Evolutionary conservation across 2,329 filamentous ascomycete species (phyloP), one percentile per base, ranked within the genome.

Genomic region (Colletotrichum sp.): DNA sequence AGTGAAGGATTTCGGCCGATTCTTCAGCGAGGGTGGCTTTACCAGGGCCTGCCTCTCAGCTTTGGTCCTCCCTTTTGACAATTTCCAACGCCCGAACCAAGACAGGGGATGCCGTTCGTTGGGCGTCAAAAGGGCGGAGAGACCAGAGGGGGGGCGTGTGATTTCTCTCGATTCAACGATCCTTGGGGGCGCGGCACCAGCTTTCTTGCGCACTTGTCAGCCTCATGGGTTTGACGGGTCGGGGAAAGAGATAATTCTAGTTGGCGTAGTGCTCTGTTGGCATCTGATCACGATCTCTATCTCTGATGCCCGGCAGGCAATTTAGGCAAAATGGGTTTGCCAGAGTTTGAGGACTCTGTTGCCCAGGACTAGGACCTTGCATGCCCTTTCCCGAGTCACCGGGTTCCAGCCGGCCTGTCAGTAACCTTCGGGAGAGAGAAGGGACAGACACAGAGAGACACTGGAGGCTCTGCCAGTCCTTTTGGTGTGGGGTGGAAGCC

Each of bases 1-100:
- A 52, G 24, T 32, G 55, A 32, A 63, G 57, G 32, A 49, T 52
- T 75, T 72, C 73, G 73, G 73, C 69, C 63, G 73, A 64, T 68
- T 75, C 65, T 72, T 28, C 39, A 67, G 32, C 55, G 63, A 67
- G 39, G 15, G 26, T 64, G 34, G 57, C 52, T 64, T 60, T 18
- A 44, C 34, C 32, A 16, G 21, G 26, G 16, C 28, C 59, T 15
- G 28, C 30, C 59, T 36, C 39, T n/a, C 39, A 49, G 18, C 39
- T 30, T 30, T 32, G 4, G 6, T 34, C 24, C 32, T 68, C 12
- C 59, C 39, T n/a, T 13, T 26, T 24, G 55, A 34, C n/a, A 44
- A 44, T 28, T 52, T 52, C 10, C 32, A 34, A 39, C 26, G 57
- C 68, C 68, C 57, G 49, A 63, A 32, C 6, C 10, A 62, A 32